Evolutionary conservation across 2,329 filamentous ascomycete species (phyloP).

Genomic region (Setomelanomma holmii): DNA sequence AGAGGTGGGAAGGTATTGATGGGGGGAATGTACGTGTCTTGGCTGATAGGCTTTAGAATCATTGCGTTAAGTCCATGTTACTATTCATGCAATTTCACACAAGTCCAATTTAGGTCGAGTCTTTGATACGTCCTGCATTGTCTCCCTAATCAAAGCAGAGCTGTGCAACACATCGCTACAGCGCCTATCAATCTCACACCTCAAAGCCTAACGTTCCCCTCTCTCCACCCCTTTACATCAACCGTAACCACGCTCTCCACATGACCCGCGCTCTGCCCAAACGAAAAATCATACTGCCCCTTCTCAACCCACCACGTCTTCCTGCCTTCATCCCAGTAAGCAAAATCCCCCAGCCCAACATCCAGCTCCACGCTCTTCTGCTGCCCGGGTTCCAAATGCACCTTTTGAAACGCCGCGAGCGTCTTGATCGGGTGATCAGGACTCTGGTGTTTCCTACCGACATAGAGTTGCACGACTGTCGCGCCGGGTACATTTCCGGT

Average conservation of each 20-base stretch:
- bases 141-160: too few relatives aligned
- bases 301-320: slow-evolving; percentile 39
- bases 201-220: too few relatives aligned
- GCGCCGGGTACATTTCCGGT: slow-evolving; percentile 58
- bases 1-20: background rate
- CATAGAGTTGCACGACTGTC: slow-evolving; percentile 65
- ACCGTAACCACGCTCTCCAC: slow-evolving; percentile 34
- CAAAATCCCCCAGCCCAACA: slow-evolving; percentile 34
- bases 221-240: slow-evolving; percentile 25
- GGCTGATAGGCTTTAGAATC: too few relatives aligned
- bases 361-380: slow-evolving; percentile 62
- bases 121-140: too few relatives aligned
- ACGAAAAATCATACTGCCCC: slow-evolving; percentile 41
- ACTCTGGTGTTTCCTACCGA: slow-evolving; percentile 56
- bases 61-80: too few relatives aligned
- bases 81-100: too few relatives aligned
- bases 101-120: too few relatives aligned
- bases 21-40: background rate
- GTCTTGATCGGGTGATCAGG: slow-evolving; percentile 68
- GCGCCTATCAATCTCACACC: too few relatives aligned
- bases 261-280: slow-evolving; percentile 37
- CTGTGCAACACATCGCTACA: too few relatives aligned
- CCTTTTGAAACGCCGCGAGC: slow-evolving; percentile 71
- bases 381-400: slow-evolving; percentile 65
- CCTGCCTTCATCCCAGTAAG: slow-evolving; percentile 39